Evolutionary conservation across 139 green algal species (phyloP).

Genomic region (Edaphochlamys debaryana): DNA sequence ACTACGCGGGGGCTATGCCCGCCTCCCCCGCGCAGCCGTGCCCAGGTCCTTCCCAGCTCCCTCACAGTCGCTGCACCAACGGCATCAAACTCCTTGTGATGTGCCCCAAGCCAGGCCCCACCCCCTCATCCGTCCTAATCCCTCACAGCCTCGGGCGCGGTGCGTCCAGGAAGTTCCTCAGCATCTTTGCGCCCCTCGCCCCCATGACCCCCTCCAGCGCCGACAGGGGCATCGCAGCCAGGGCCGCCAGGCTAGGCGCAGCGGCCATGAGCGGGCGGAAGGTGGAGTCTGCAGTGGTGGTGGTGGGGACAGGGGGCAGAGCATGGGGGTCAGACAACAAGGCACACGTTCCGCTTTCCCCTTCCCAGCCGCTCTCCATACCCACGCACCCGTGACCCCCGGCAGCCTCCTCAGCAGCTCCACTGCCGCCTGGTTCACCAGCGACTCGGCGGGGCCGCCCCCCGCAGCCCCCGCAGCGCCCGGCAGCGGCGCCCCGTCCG

Average conservation of each 20-base stretch:
- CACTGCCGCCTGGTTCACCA: slow-evolving; percentile 80
- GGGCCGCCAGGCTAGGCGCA: slow-evolving; percentile 68
- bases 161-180: slow-evolving; percentile 85
- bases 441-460: slow-evolving; percentile 47
- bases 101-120: too few relatives aligned
- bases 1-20: too few relatives aligned
- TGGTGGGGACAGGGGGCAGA: not conserved
- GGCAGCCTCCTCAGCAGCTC: slow-evolving; percentile 89
- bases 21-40: too few relatives aligned
- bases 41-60: too few relatives aligned
- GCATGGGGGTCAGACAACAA: too few relatives aligned
- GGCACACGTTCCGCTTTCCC: too few relatives aligned
- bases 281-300: slow-evolving; percentile 71
- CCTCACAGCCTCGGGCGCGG: slow-evolving; percentile 45
- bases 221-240: slow-evolving; percentile 66
- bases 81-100: too few relatives aligned
- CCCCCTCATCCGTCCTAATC: too few relatives aligned
- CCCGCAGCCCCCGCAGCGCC: not conserved
- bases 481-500: slow-evolving; percentile 29
- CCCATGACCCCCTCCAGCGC: slow-evolving; percentile 73
- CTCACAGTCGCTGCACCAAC: too few relatives aligned
- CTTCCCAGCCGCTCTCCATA: too few relatives aligned
- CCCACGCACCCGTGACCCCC: slow-evolving; percentile 68
- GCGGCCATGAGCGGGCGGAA: slow-evolving; percentile 75
- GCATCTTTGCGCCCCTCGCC: slow-evolving; percentile 63